Evolutionary conservation across 305 asterid genomes (phyloP).

Genomic region (Fraxinus greggii): DNA sequence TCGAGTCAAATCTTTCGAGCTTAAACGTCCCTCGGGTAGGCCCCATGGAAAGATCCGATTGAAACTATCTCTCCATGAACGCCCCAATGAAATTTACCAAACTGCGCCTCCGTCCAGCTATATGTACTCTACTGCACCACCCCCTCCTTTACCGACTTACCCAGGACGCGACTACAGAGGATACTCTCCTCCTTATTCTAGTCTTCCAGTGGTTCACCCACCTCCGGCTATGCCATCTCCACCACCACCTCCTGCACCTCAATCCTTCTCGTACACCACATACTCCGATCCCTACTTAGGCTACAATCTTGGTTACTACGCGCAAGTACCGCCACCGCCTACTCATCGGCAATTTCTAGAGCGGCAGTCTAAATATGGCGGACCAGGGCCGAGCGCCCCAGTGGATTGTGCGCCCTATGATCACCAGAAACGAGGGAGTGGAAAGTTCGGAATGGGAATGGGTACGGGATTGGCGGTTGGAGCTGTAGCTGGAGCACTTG

Average conservation of each 20-base stretch:
- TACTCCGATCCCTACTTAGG: conserved; percentile 55
- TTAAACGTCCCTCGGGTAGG: conserved; percentile 83
- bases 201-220: conserved; percentile 23
- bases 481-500: conserved; percentile 60
- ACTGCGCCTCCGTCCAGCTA: conserved; percentile 58
- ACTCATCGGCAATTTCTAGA: conserved; percentile 49
- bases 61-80: conserved; percentile 53
- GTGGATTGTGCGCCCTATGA: conserved; percentile 69
- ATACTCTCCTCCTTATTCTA: conserved; percentile 42
- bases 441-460: conserved; percentile 42
- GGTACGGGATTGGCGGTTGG: conserved; percentile 71
- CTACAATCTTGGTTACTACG: conserved; percentile 55
- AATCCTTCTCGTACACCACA: conserved; percentile 31
- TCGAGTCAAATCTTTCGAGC: conserved; percentile 43
- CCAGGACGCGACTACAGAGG: conserved; percentile 41
- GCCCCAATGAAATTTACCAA: conserved; percentile 53
- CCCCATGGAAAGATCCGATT: conserved; percentile 86
- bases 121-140: conserved; percentile 57
- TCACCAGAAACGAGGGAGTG: conserved; percentile 48
- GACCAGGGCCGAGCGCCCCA: conserved; percentile 78
- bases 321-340: conserved; percentile 39
- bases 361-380: conserved; percentile 52
- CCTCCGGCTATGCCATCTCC: conserved; percentile 36
- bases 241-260: conserved; percentile 36
- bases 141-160: conserved; percentile 36